A percentile compares a stretch with the other conserved stretches of the same genome.
Evolutionary conservation across 805 yeast species (phyloP).

Genomic region (Cyberlindnera euphorbiiphila): DNA sequence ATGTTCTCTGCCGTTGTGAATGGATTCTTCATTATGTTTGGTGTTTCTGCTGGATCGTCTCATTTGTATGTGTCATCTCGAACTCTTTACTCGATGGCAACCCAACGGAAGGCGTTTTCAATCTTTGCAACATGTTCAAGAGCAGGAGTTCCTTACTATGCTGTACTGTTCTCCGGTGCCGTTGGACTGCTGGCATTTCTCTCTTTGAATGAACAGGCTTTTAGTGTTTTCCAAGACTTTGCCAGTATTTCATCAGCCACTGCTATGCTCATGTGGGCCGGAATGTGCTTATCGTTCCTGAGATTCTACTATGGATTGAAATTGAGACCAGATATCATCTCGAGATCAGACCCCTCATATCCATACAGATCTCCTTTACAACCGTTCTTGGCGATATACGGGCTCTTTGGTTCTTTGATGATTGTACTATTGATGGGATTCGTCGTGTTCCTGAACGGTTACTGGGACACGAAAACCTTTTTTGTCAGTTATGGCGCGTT

Average conservation of each 20-base stretch:
- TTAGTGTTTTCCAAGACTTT: constrained; percentile 61
- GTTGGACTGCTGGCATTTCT: constrained; percentile 61
- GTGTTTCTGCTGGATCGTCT: constrained; percentile 50
- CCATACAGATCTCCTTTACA: constrained; percentile 70
- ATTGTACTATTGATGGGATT: constrained; percentile 58
- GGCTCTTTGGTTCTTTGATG: constrained; percentile 48
- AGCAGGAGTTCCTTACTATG: constrained; percentile 65
- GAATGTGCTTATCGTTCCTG: constrained; percentile 61
- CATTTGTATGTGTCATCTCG: constrained; percentile 55
- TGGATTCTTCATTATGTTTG: constrained; percentile 50
- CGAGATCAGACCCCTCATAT: constrained; percentile 57
- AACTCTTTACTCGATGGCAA: constrained; percentile 50
- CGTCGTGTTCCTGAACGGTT: constrained; percentile 51
- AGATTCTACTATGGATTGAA: constrained; percentile 62
- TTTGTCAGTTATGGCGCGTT: constrained; percentile 63
- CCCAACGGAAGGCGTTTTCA: constrained; percentile 55
- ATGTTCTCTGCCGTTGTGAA: constrained; percentile 43
- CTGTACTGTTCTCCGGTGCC: constrained; percentile 59
- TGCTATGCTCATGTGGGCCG: constrained; percentile 76
- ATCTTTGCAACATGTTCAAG: constrained; percentile 55
- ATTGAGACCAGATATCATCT: constrained; percentile 58
- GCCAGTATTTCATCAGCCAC: constrained; percentile 68
- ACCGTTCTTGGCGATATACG: constrained; percentile 64
- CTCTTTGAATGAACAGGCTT: constrained; percentile 53
- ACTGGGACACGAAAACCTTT: constrained; percentile 60